These are phyloP conservation scores for Thymus quinquecostatus DNA, from an alignment of 257 asterid genomes.

Conservation along the genomic window DNA sequence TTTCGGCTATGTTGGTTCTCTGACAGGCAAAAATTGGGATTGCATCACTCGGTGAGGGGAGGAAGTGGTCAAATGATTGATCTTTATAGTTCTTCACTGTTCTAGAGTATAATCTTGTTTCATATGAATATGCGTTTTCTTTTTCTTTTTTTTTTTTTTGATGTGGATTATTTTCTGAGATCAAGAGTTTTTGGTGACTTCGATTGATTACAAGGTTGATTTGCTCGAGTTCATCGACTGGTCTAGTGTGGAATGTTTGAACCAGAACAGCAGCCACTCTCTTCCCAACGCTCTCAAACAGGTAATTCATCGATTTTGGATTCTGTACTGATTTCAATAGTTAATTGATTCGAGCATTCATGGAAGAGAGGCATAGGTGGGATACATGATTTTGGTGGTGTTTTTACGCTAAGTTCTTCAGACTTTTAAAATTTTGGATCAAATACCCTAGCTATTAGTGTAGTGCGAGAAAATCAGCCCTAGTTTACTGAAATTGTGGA, in stretches of 20 bases:
- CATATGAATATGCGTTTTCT: background rate
- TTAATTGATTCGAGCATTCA: background rate
- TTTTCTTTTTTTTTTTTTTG: background rate
- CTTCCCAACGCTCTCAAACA: conserved; percentile 74
- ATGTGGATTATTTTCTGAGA: background rate
- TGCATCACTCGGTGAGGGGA: too few species aligned
- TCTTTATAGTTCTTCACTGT: too few species aligned
- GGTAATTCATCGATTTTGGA: conserved; percentile 34
- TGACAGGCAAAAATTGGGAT: too few species aligned
- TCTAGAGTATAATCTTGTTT: too few species aligned
- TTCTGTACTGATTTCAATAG: conserved; percentile 3
- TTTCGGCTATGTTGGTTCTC: too few species aligned
- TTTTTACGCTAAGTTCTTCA: background rate
- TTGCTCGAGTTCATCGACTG: conserved; percentile 76
- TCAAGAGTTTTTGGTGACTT: conserved; percentile 4
- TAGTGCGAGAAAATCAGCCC: background rate
- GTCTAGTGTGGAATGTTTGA: conserved; percentile 85
- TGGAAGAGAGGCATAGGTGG: background rate
- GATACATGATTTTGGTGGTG: conserved; percentile 2
- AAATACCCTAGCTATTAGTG: background rate
- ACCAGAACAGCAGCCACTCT: conserved; percentile 59
- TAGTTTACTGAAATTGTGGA: background rate
- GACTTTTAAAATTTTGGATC: background rate
- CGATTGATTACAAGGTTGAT: conserved; percentile 55
- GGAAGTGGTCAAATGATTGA: too few species aligned